These are phyloP conservation scores for Diplotaxis tenuifolia DNA, from an alignment of 345 rosid genomes.

Conservation along the genomic window DNA sequence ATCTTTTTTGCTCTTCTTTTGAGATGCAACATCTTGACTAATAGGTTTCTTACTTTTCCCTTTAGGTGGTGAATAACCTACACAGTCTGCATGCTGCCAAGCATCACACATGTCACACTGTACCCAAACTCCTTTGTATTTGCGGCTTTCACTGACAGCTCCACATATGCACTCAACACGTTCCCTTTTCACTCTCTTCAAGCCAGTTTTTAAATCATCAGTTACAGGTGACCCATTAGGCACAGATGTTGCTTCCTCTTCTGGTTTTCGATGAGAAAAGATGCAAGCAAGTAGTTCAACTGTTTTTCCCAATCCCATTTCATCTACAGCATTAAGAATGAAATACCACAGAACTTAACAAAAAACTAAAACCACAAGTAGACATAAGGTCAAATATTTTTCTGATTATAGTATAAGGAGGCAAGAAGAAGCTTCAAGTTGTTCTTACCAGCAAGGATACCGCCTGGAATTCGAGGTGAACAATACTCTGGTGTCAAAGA, in stretches of 20 bases:
- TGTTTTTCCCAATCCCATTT: slow-evolving; percentile 98
- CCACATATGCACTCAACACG: slow-evolving; percentile 96
- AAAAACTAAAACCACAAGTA: background rate
- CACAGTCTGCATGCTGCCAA: slow-evolving; percentile 99
- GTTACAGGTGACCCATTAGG: slow-evolving; percentile 30
- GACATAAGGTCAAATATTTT: background rate
- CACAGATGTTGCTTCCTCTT: slow-evolving; percentile 39
- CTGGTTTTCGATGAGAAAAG: slow-evolving; percentile 64
- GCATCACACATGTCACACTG: slow-evolving; percentile 97
- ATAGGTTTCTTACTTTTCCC: slow-evolving; percentile 48
- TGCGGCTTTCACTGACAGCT: slow-evolving; percentile 82
- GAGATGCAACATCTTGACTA: slow-evolving; percentile 29
- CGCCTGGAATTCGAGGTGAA: slow-evolving; percentile 68
- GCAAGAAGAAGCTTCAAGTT: slow-evolving; percentile 14
- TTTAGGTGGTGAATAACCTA: slow-evolving; percentile 81
- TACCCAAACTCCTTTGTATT: slow-evolving; percentile 87
- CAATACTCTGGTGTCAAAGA: slow-evolving; percentile 54
- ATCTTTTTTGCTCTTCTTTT: slow-evolving; percentile 54
- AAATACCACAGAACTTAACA: slow-evolving; percentile 2
- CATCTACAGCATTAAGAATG: slow-evolving; percentile 53
- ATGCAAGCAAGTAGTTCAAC: slow-evolving; percentile 93
- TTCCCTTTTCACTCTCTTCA: slow-evolving; percentile 70
- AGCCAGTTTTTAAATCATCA: slow-evolving; percentile 43
- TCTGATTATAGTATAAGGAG: slow-evolving; percentile 3
- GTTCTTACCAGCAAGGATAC: slow-evolving; percentile 89